Evolutionary conservation across 495 filamentous ascomycete genomes (phyloP).

Genomic region (Penicillium diatomitis): DNA sequence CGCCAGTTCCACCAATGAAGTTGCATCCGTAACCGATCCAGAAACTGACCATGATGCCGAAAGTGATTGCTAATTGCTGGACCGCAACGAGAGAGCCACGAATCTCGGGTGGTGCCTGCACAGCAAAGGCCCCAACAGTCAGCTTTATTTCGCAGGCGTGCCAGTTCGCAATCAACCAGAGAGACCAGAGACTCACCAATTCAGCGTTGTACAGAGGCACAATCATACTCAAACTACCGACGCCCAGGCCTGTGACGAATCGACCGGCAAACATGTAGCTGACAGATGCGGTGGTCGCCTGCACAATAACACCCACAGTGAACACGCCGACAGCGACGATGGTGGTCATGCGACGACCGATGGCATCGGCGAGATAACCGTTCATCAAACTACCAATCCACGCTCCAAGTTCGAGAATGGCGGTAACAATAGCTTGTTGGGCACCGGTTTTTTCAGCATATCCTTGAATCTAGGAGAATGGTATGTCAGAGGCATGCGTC

Average conservation of each 20-base stretch:
- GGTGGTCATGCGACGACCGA: slow-evolving; percentile 1
- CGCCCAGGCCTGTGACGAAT: slow-evolving; percentile 46
- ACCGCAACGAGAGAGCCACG: slow-evolving; percentile 62
- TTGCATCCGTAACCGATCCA: slow-evolving; percentile 40
- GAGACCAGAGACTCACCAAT: slow-evolving; percentile 32
- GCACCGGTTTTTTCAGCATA: not conserved
- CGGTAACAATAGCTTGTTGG: not conserved
- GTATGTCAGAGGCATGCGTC: not conserved
- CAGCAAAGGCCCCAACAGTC: no score
- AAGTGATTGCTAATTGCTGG: slow-evolving; percentile 59
- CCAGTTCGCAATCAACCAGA: no score
- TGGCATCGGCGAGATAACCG: slow-evolving; percentile 1
- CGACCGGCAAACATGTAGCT: slow-evolving; percentile 2
- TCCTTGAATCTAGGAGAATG: not conserved
- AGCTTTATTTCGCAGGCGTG: no score
- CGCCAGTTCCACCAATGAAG: slow-evolving; percentile 37
- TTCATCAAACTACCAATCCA: slow-evolving; percentile 3
- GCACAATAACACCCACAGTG: slow-evolving; percentile 2
- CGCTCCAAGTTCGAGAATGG: slow-evolving; percentile 6
- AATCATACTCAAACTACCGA: slow-evolving; percentile 28
- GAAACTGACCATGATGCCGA: slow-evolving; percentile 59
- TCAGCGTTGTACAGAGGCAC: slow-evolving; percentile 59
- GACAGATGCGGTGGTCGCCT: not conserved
- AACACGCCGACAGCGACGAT: not conserved
- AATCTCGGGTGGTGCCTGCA: slow-evolving; percentile 52